Base-by-base conservation (phyloP, 768 basidiomycete genomes). In the Glaciozyma antarctica region DNA sequence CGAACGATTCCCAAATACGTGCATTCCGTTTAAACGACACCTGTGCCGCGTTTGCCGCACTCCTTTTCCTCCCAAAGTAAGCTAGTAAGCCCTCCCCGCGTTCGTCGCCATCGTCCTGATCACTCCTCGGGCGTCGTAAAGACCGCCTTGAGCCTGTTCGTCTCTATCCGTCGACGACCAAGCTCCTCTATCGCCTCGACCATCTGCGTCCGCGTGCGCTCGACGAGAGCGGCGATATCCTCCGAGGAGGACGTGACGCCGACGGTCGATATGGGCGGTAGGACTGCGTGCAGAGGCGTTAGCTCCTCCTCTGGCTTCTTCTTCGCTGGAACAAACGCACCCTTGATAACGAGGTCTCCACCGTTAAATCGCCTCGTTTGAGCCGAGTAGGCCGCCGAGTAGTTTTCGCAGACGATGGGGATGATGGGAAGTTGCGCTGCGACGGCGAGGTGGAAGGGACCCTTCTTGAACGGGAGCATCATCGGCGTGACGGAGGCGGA, bases 391-490 rank as follows among this genome's bases (percentile, higher is more conserved):
- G 94, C 71, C 67, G 83, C 78, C 82, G 88, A 88, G 76, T 98
- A 99, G 76, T 97, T 97, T 79, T 98, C 91, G 59, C 85, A 84
- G 3, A 98, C 86, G 59, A 99, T 82, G 9, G 95, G 94, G 38
- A 89, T 82, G 73, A 99, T 86, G 9, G 95, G 94, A 54, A 98
- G 82, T 38, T 70, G 87, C 85, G 90, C 85, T 77, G 92, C 86
- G 30, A 98, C 82, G 34, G 95, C 95, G 58, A 97, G 82, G 75
- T 98, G 92, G 81, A 98, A 98, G 5, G 91, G 93, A 48, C 95
- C 95, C 77, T 97, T 99, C 81, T 99, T 99, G 80, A 99, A 86
- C 4, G 90, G 87, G 8, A 88, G 80, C 75, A 99, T 78, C 41
- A 83, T 81, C 12, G 87, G 82, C 41, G 80, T 77, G 67, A 85